These are phyloP conservation scores for Capsicum rhomboideum DNA, from an alignment of 257 asterid genomes.

Conservation along the genomic window DNA sequence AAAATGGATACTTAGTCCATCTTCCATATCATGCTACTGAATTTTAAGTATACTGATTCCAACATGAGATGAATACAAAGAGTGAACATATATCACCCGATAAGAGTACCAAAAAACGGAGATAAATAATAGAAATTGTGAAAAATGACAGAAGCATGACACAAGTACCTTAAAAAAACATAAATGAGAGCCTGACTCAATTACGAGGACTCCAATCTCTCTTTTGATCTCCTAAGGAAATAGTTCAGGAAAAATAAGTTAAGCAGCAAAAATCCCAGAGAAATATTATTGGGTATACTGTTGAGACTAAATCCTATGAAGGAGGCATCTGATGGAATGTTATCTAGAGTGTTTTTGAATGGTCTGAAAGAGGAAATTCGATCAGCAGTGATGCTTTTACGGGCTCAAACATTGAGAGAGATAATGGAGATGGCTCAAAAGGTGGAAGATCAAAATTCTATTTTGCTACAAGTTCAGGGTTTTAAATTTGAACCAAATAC, in stretches of 20 bases:
- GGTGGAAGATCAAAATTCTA: too few relatives aligned
- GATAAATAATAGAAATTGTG: neutral
- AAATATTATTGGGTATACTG: neutral
- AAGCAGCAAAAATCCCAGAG: neutral
- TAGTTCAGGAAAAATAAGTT: neutral
- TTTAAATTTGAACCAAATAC: too few relatives aligned
- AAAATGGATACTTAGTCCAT: neutral
- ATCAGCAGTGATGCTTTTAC: too few relatives aligned
- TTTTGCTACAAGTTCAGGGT: too few relatives aligned
- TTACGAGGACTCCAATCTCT: neutral
- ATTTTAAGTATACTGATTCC: neutral
- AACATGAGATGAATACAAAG: neutral
- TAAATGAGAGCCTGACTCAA: conserved; percentile 5
- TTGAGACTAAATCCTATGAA: neutral
- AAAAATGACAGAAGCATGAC: neutral
- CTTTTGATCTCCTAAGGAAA: neutral
- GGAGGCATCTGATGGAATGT: too few relatives aligned
- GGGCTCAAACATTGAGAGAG: too few relatives aligned
- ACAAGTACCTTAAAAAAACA: conserved; percentile 55
- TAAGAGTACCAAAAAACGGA: neutral
- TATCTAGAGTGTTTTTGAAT: too few relatives aligned
- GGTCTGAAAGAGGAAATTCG: too few relatives aligned
- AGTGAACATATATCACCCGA: neutral
- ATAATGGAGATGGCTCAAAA: too few relatives aligned
- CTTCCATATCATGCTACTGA: neutral